Conservation (phyloP, 306 rosid genomes). For the Quercus suber region DNA sequence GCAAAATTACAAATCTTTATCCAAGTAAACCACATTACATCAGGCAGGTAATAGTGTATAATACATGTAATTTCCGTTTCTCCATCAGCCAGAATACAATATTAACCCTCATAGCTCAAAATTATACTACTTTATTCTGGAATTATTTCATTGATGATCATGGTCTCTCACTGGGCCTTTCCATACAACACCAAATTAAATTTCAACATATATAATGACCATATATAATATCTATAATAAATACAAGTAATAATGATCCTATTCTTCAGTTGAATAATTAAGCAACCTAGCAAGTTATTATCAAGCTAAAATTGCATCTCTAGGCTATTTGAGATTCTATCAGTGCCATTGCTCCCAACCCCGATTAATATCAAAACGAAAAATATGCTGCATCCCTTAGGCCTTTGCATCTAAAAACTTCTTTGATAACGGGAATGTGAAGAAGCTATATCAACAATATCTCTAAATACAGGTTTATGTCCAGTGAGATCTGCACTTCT, state of each 20-base stretch:
- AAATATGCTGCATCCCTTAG: not conserved
- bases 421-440: slow-evolving; percentile 57
- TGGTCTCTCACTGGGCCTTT: not conserved
- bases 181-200: not conserved
- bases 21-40: too few species aligned
- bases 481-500: slow-evolving; percentile 69
- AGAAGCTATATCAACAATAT: slow-evolving; percentile 38
- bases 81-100: too few species aligned
- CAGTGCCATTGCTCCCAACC: not conserved
- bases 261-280: not conserved
- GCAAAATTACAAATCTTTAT: too few species aligned
- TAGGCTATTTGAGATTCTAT: not conserved
- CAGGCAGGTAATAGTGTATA: too few species aligned
- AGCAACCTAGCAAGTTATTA: not conserved
- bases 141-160: not conserved
- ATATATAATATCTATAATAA: not conserved
- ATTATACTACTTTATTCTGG: not conserved
- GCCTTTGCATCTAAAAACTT: slow-evolving; percentile 37
- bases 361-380: not conserved
- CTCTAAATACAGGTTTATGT: slow-evolving; percentile 43
- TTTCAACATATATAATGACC: not conserved
- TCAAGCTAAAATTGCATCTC: not conserved
- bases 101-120: not conserved
- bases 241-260: not conserved
- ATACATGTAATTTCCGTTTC: too few species aligned